Conservation (phyloP, 805 yeast species). For the Metschnikowia arizonensis region DNA sequence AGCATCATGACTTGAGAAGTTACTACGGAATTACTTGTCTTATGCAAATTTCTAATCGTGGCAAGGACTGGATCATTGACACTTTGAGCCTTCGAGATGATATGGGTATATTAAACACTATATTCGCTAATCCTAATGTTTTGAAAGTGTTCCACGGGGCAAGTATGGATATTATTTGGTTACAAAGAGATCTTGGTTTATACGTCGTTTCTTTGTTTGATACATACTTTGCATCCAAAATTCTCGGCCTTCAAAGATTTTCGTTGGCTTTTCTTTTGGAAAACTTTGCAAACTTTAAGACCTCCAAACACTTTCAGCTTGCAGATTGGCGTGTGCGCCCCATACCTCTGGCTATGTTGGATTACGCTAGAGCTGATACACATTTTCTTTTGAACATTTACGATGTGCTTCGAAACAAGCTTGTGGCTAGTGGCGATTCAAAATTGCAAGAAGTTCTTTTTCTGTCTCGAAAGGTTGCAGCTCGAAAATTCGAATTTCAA, state of each 20-base stretch:
- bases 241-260: slow-evolving; percentile 73
- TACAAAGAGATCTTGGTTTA: slow-evolving; percentile 90
- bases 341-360: slow-evolving; percentile 63
- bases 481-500: slow-evolving; percentile 75
- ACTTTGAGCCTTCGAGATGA: slow-evolving; percentile 76
- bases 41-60: slow-evolving; percentile 85
- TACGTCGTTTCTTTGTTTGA: slow-evolving; percentile 88
- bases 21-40: slow-evolving; percentile 87
- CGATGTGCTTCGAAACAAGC: slow-evolving; percentile 63
- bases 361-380: slow-evolving; percentile 93
- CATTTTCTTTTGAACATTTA: slow-evolving; percentile 82
- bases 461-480: slow-evolving; percentile 76
- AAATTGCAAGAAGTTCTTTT: slow-evolving; percentile 57
- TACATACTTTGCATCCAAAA: slow-evolving; percentile 84
- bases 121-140: slow-evolving; percentile 77
- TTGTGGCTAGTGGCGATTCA: slow-evolving; percentile 42
- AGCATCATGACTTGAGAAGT: slow-evolving; percentile 90
- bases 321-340: slow-evolving; percentile 98
- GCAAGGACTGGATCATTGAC: slow-evolving; percentile 84
- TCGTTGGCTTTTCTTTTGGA: slow-evolving; percentile 84
- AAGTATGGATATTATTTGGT: slow-evolving; percentile 93
- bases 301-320: slow-evolving; percentile 90
- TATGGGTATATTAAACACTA: slow-evolving; percentile 57
- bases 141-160: slow-evolving; percentile 95
- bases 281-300: slow-evolving; percentile 71